These are phyloP conservation scores for Phellopilus nigrolimitatus DNA, from an alignment of 1,284 basidiomycete genomes.

Conservation along the genomic window DNA sequence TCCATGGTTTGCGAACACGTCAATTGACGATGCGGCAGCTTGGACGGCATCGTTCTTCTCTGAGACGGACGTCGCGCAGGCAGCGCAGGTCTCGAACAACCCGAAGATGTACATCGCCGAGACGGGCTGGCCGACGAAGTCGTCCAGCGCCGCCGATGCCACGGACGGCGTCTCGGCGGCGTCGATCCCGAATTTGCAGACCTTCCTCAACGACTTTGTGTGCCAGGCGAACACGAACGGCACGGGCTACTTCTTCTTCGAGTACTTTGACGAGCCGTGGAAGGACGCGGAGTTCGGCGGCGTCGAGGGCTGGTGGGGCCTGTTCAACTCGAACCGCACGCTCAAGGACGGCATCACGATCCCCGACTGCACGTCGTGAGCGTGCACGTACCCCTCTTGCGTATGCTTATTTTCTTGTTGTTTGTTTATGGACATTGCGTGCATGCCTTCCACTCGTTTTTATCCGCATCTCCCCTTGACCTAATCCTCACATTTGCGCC, in stretches of 20 bases:
- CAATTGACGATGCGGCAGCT: slow-evolving; percentile 61
- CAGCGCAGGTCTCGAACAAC: slow-evolving; percentile 50
- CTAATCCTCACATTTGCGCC: too few species aligned
- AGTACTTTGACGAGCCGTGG: slow-evolving; percentile 85
- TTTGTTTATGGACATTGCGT: too few species aligned
- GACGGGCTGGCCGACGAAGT: slow-evolving; percentile 89
- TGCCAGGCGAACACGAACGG: slow-evolving; percentile 81
- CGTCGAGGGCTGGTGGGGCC: slow-evolving; percentile 76
- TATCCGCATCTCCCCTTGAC: too few species aligned
- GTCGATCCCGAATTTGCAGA: slow-evolving; percentile 62
- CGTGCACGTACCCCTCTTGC: background rate
- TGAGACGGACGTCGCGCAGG: slow-evolving; percentile 50
- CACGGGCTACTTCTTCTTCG: slow-evolving; percentile 85
- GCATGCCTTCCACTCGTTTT: too few species aligned
- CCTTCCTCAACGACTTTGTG: slow-evolving; percentile 80
- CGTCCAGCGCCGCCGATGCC: slow-evolving; percentile 48
- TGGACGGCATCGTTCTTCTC: slow-evolving; percentile 63
- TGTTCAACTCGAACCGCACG: slow-evolving; percentile 56
- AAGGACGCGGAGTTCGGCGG: slow-evolving; percentile 76
- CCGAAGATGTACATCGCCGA: slow-evolving; percentile 85
- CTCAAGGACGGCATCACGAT: slow-evolving; percentile 48
- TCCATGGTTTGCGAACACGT: slow-evolving; percentile 77
- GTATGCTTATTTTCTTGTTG: too few species aligned
- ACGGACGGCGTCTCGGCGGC: slow-evolving; percentile 67
- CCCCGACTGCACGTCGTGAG: slow-evolving; percentile 36